A percentile compares a stretch with the other conserved stretches of the same genome.
Conservation (phyloP, 768 basidiomycete genomes). For the Tremella yokohamensis region DNA sequence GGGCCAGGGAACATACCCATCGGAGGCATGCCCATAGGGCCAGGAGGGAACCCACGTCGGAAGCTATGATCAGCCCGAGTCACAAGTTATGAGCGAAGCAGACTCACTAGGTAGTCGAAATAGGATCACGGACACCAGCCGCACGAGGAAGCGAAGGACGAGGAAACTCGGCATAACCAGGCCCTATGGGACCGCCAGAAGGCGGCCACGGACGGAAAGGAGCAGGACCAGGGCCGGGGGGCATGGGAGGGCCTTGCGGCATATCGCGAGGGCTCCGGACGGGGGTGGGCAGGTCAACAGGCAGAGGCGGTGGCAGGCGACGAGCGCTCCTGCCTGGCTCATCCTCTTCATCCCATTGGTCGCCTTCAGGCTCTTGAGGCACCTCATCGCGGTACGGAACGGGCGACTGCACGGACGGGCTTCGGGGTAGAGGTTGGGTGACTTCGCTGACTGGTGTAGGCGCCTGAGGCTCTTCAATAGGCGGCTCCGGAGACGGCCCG, state of each 20-base stretch:
- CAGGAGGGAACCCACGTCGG: slow-evolving; percentile 44
- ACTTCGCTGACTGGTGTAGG: not conserved
- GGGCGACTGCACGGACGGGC: slow-evolving; percentile 15
- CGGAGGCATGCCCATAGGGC: slow-evolving; percentile 38
- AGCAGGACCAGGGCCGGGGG: not conserved
- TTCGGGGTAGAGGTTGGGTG: slow-evolving; percentile 4
- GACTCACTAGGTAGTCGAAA: slow-evolving; percentile 49
- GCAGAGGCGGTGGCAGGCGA: slow-evolving; percentile 36
- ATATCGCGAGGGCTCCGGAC: slow-evolving; percentile 26
- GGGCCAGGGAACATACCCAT: slow-evolving; percentile 47
- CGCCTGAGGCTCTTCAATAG: slow-evolving; percentile 3
- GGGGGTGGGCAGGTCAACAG: slow-evolving; percentile 45
- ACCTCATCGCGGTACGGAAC: slow-evolving; percentile 24
- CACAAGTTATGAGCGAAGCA: slow-evolving; percentile 9
- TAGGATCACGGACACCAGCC: slow-evolving; percentile 49
- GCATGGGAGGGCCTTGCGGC: slow-evolving; percentile 21
- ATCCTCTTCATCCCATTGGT: slow-evolving; percentile 20
- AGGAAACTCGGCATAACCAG: slow-evolving; percentile 42
- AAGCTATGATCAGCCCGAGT: slow-evolving; percentile 20
- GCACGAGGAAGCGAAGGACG: slow-evolving; percentile 44
- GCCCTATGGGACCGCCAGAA: slow-evolving; percentile 23
- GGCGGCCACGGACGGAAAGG: slow-evolving; percentile 23
- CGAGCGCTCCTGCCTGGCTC: slow-evolving; percentile 14
- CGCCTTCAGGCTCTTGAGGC: slow-evolving; percentile 3
- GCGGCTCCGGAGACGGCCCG: slow-evolving; percentile 3